Evolutionary conservation across 768 basidiomycete genomes (phyloP).

Genomic region (Harrya chromipes): DNA sequence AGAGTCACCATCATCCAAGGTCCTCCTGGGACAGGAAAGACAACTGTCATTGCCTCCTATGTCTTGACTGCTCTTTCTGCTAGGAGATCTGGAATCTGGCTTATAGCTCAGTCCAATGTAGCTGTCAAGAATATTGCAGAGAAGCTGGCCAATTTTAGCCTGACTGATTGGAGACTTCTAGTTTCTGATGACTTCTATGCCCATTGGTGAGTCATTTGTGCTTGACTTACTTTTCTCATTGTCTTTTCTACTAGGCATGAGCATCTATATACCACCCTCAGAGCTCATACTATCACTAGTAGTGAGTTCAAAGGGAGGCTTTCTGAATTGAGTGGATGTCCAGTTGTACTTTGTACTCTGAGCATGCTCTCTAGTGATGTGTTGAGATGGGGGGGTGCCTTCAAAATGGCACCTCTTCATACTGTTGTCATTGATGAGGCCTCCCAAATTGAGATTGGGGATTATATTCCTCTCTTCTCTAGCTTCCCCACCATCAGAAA

Average conservation of each 20-base stretch:
- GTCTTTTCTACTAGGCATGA: conserved; percentile 61
- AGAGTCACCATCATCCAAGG: conserved; percentile 42
- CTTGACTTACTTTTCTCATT: conserved; percentile 1
- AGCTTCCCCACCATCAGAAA: conserved; percentile 42
- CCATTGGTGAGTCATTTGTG: conserved; percentile 50
- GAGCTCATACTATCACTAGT: conserved; percentile 51
- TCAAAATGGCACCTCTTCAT: conserved; percentile 35
- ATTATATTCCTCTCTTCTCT: conserved; percentile 44
- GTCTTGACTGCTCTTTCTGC: conserved; percentile 44
- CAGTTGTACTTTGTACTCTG: conserved; percentile 73
- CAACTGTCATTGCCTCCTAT: conserved; percentile 66
- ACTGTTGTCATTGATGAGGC: conserved; percentile 65
- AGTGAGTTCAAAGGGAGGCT: conserved; percentile 33
- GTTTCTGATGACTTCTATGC: conserved; percentile 68
- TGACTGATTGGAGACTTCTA: conserved; percentile 59
- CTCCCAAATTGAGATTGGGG: conserved; percentile 59
- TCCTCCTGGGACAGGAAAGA: conserved; percentile 72
- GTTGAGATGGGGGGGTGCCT: conserved; percentile 19
- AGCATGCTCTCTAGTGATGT: conserved; percentile 60
- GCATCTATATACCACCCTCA: conserved; percentile 58
- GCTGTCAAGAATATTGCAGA: conserved; percentile 90
- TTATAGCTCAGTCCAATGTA: conserved; percentile 82
- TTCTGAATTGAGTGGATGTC: conserved; percentile 35
- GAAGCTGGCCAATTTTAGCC: conserved; percentile 56
- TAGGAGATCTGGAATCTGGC: conserved; percentile 59